Conservation (phyloP, 192 early-diverging fungal genomes). For the Umbelopsis sp. region DNA sequence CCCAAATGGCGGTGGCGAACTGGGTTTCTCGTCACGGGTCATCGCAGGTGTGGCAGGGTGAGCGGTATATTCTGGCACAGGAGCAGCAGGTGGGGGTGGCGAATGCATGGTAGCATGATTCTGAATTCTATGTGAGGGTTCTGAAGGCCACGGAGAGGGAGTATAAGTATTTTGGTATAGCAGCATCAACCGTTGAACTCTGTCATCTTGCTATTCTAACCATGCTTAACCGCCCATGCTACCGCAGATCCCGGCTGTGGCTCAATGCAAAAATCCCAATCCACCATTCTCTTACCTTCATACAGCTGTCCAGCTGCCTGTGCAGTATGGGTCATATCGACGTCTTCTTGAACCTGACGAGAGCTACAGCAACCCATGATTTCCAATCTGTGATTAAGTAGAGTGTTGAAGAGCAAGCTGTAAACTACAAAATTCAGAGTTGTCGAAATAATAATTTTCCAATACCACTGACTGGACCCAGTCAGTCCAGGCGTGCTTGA, state of each 20-base stretch:
- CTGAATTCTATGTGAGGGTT: slow-evolving; percentile 5
- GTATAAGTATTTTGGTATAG: not conserved
- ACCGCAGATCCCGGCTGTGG: no score
- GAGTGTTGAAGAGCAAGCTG: not conserved
- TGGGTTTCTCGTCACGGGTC: slow-evolving; percentile 9
- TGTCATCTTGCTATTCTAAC: no score
- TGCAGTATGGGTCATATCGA: slow-evolving; percentile 1
- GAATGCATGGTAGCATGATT: not conserved
- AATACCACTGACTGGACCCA: not conserved
- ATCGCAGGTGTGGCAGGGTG: not conserved
- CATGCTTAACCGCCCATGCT: no score
- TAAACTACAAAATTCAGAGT: not conserved
- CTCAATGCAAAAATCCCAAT: not conserved
- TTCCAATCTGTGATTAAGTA: not conserved
- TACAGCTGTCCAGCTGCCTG: not conserved
- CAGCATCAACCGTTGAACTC: no score
- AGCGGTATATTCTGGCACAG: slow-evolving; percentile 6
- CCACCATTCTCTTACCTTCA: not conserved
- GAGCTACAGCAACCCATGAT: slow-evolving; percentile 14
- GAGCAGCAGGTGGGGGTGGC: not conserved
- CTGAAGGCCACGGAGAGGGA: not conserved
- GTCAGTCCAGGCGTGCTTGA: no score
- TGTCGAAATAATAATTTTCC: not conserved
- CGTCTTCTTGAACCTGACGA: slow-evolving; percentile 16
- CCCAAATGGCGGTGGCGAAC: slow-evolving; percentile 15